phyloP scores from a whole-genome alignment of 306 rosid genomes.

The Castanospermum australe region DNA sequence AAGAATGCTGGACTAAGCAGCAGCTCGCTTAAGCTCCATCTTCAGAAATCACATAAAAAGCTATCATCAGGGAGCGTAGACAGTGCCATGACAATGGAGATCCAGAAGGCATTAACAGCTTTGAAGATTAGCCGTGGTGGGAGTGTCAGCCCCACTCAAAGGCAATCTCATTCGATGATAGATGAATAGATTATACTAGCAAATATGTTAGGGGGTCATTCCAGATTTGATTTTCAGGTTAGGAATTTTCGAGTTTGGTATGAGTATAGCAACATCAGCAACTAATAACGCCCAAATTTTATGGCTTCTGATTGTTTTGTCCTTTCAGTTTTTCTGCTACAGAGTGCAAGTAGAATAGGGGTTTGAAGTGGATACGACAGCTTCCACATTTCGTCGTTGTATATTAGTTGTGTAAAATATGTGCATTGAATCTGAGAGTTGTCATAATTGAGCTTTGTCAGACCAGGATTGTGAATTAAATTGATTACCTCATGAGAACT shows the following conservation, averaged over 20 bases:
- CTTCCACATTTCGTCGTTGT: not conserved
- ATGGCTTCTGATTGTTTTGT: not conserved
- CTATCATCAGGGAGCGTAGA: slow-evolving; percentile 93
- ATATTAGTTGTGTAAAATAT: not conserved
- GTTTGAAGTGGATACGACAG: not conserved
- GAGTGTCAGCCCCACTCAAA: slow-evolving; percentile 65
- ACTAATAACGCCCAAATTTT: not conserved
- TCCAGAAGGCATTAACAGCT: slow-evolving; percentile 66
- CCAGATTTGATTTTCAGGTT: not conserved
- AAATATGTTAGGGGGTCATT: not conserved
- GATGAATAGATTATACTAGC: slow-evolving; percentile 30
- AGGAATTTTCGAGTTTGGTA: not conserved
- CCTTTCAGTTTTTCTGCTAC: not conserved
- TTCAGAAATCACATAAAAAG: slow-evolving; percentile 88
- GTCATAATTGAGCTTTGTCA: too few species aligned
- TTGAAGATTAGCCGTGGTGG: slow-evolving; percentile 66
- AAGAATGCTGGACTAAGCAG: slow-evolving; percentile 86
- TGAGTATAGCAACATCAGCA: not conserved
- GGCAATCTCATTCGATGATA: slow-evolving; percentile 44
- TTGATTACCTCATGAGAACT: too few species aligned
- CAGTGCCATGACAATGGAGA: slow-evolving; percentile 96
- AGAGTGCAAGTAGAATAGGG: not conserved
- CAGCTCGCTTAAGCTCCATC: slow-evolving; percentile 86
- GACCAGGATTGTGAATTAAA: not conserved
- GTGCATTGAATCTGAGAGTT: not conserved